Evolutionary conservation across 2,329 filamentous ascomycete genomes (phyloP).

Genomic region (Trichoderma harzianum): DNA sequence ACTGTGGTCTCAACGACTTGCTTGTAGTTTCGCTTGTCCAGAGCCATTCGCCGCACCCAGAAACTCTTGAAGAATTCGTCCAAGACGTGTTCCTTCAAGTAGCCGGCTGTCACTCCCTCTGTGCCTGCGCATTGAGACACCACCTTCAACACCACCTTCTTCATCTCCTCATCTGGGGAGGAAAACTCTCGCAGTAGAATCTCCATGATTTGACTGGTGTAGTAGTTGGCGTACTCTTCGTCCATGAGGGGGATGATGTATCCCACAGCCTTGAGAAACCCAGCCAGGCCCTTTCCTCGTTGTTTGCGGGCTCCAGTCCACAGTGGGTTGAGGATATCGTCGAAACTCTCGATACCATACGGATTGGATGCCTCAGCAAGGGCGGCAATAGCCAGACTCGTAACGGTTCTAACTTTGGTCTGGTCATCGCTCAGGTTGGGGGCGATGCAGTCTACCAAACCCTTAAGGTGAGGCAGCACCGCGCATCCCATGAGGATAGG

Average conservation of each 20-base stretch:
- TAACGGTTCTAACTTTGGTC: conserved; percentile 95
- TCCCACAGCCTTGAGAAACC: conserved; percentile 94
- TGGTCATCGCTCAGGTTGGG: conserved; percentile 97
- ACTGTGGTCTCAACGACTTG: conserved; percentile 98
- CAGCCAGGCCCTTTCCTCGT: conserved; percentile 90
- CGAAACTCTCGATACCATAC: conserved; percentile 98
- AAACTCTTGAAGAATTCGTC: conserved; percentile 98
- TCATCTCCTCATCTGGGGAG: conserved; percentile 98
- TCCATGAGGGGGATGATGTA: conserved; percentile 99
- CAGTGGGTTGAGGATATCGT: conserved; percentile 92
- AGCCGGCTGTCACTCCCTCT: conserved; percentile 89
- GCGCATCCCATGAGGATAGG: conserved; percentile 98
- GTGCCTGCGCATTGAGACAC: conserved; percentile 94
- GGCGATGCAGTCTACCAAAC: conserved; percentile 91
- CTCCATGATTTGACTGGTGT: conserved; percentile 98
- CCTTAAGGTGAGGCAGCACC: conserved; percentile 90
- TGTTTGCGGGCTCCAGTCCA: conserved; percentile 97
- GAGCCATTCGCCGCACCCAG: conserved; percentile 94
- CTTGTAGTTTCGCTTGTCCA: conserved; percentile 96
- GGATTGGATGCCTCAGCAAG: conserved; percentile 94
- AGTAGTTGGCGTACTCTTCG: conserved; percentile 99
- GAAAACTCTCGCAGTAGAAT: conserved; percentile 94
- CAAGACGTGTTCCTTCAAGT: conserved; percentile 91
- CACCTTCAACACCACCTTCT: conserved; percentile 97
- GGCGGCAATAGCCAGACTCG: conserved; percentile 89